Conservation (phyloP, 225 moss, liverwort and hornwort species). For the Polytrichum commune region DNA sequence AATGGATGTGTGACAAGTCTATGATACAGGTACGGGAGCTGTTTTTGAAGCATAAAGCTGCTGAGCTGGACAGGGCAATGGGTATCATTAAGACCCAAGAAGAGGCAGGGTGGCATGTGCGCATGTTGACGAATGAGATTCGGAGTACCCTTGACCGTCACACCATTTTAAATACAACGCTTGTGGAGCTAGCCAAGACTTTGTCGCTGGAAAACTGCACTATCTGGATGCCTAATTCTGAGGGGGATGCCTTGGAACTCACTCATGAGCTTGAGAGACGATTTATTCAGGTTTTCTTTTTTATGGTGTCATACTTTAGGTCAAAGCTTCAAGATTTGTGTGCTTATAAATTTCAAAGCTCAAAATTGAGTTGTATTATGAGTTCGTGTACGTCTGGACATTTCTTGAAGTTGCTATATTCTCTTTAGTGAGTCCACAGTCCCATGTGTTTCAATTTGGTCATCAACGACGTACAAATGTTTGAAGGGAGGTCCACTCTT, state of each 20-base stretch:
- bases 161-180: conserved; percentile 82
- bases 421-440: no score
- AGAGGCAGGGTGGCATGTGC: conserved; percentile 85
- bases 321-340: no score
- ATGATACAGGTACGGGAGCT: conserved; percentile 73
- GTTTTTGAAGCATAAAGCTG: conserved; percentile 90
- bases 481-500: no score
- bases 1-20: not conserved
- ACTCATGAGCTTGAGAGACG: conserved; percentile 83
- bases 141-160: conserved; percentile 83
- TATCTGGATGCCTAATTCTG: conserved; percentile 82
- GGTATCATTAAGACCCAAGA: conserved; percentile 87
- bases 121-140: conserved; percentile 87
- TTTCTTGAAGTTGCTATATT: no score
- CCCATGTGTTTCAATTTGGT: no score
- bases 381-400: no score
- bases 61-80: conserved; percentile 87
- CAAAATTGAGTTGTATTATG: no score
- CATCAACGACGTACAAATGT: no score
- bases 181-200: conserved; percentile 80
- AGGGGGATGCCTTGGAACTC: conserved; percentile 73
- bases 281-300: conserved; percentile 47
- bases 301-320: not conserved
- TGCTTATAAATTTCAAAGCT: no score
- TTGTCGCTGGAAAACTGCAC: conserved; percentile 79